Conservation (phyloP, 2,329 filamentous ascomycete species). For the Trichophyton simii region DNA sequence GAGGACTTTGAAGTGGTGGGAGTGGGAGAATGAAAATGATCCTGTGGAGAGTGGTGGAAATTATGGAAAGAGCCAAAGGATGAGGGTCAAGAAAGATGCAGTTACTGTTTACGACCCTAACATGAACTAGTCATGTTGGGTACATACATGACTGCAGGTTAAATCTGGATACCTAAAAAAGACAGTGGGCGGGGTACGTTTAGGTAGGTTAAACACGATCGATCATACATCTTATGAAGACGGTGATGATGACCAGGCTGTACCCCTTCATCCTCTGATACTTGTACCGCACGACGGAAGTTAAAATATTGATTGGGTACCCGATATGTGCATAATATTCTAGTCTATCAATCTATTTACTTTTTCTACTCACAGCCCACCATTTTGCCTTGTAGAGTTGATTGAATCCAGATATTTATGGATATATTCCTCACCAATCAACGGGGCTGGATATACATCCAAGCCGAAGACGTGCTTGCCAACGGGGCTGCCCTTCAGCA, state of each 20-base stretch:
- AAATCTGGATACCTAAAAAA: background rate
- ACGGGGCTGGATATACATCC: background rate
- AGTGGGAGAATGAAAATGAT: constrained; percentile 25
- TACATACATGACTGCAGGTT: background rate
- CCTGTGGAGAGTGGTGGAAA: background rate
- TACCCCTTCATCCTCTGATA: too few relatives aligned
- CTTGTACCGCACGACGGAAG: too few relatives aligned
- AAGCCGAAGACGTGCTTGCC: background rate
- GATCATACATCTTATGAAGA: too few relatives aligned
- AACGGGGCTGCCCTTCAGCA: background rate
- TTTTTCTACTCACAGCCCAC: background rate
- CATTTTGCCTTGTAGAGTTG: background rate
- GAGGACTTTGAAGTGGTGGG: constrained; percentile 26
- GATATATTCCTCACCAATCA: background rate
- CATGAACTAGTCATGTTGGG: constrained; percentile 12
- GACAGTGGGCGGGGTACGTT: too few relatives aligned
- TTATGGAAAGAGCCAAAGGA: constrained; percentile 21
- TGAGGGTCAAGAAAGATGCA: constrained; percentile 25
- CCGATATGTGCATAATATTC: background rate
- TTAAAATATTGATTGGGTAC: background rate
- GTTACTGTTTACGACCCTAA: constrained; percentile 26
- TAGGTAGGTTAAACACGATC: too few relatives aligned
- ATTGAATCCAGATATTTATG: background rate
- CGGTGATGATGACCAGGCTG: too few relatives aligned
- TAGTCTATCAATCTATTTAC: background rate